Percentiles rank a stretch among this genome's conserved stretches.
These are phyloP conservation scores for Aspergillus latus DNA, from an alignment of 2,329 filamentous ascomycete species.

Conservation along the genomic window DNA sequence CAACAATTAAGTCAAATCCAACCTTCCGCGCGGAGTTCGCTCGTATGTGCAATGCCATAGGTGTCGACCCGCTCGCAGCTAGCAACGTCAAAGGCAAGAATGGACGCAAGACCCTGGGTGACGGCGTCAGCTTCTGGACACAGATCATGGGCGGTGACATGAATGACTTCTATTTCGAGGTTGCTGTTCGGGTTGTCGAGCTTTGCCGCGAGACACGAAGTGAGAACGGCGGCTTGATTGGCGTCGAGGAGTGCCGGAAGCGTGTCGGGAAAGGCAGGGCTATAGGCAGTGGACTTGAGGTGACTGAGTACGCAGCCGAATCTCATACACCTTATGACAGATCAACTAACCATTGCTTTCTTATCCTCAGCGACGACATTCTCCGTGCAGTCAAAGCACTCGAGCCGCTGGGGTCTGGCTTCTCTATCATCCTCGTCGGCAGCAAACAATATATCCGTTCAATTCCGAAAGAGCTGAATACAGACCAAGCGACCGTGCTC, in stretches of 20 bases:
- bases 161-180: slow-evolving; percentile 98
- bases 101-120: slow-evolving; percentile 45
- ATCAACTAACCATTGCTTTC: neutral
- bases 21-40: slow-evolving; percentile 95
- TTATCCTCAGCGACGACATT: slow-evolving; percentile 70
- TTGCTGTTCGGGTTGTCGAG: slow-evolving; percentile 93
- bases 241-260: slow-evolving; percentile 75
- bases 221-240: slow-evolving; percentile 91
- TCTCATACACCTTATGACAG: neutral
- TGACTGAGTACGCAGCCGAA: slow-evolving; percentile 67
- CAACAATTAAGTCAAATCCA: slow-evolving; percentile 93
- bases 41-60: slow-evolving; percentile 96
- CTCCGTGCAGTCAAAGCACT: slow-evolving; percentile 84
- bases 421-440: slow-evolving; percentile 80
- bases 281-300: slow-evolving; percentile 71
- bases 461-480: slow-evolving; percentile 91
- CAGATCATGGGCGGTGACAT: slow-evolving; percentile 88
- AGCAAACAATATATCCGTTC: slow-evolving; percentile 84
- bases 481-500: slow-evolving; percentile 86
- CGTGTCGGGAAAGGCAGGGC: slow-evolving; percentile 70
- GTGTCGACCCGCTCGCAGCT: slow-evolving; percentile 85
- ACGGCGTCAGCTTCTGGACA: slow-evolving; percentile 76
- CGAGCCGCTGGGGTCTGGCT: slow-evolving; percentile 82
- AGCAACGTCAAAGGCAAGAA: slow-evolving; percentile 54
- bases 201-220: slow-evolving; percentile 80